Evolutionary conservation across 306 rosid species (phyloP).

Genomic region (Sicyos edulis): DNA sequence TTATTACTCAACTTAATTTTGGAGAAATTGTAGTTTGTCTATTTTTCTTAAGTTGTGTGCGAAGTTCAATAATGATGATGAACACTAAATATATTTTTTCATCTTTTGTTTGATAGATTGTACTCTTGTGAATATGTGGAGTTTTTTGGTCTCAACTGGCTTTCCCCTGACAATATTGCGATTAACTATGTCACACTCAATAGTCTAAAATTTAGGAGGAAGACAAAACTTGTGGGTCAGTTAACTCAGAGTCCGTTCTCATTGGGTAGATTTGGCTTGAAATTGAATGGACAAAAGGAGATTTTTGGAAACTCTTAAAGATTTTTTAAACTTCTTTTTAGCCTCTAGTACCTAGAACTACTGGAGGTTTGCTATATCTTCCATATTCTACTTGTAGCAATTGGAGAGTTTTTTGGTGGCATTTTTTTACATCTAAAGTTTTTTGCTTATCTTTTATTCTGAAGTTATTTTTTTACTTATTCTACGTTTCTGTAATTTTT

Average conservation of each 20-base stretch:
- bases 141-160: background rate
- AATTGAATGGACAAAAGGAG: background rate
- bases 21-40: background rate
- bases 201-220: background rate
- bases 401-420: background rate
- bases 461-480: background rate
- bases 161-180: background rate
- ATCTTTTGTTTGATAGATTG: background rate
- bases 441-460: slow-evolving; percentile 9
- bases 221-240: background rate
- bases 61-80: background rate
- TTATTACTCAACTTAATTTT: background rate
- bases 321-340: background rate
- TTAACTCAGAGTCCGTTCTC: background rate
- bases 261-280: background rate
- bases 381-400: background rate
- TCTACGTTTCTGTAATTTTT: slow-evolving; percentile 21
- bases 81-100: background rate
- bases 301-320: background rate
- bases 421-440: background rate
- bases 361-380: background rate
- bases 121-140: background rate
- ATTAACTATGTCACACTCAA: background rate
- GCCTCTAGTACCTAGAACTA: background rate
- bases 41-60: background rate